Evolutionary conservation across 2,329 filamentous ascomycete genomes (phyloP).

Genomic region (Achaetomium macrosporum): DNA sequence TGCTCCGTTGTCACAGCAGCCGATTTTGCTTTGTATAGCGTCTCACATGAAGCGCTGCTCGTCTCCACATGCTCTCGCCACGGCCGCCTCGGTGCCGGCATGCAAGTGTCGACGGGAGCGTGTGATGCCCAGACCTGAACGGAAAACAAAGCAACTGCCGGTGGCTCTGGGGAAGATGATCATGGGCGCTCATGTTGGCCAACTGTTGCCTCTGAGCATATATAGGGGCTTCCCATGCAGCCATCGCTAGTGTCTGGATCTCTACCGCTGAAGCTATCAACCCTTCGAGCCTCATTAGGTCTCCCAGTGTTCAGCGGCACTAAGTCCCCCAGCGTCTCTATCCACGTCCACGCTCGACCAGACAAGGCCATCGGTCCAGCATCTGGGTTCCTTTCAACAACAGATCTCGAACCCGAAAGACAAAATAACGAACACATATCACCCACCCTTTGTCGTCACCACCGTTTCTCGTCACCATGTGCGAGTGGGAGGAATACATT

Average conservation of each 20-base stretch:
- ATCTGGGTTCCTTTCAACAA: too few species aligned
- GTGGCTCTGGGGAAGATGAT: not conserved
- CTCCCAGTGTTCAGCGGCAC: too few species aligned
- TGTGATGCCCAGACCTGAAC: not conserved
- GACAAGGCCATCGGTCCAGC: too few species aligned
- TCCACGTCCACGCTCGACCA: too few species aligned
- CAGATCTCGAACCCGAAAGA: not conserved
- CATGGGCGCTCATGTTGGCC: not conserved
- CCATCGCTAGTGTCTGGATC: too few species aligned
- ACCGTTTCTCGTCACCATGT: slow-evolving; percentile 48
- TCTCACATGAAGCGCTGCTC: slow-evolving; percentile 10
- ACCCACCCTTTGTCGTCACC: slow-evolving; percentile 12
- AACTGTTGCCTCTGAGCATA: not conserved
- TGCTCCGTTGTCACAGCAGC: slow-evolving; percentile 5
- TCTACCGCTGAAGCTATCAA: not conserved
- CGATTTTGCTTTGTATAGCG: slow-evolving; percentile 1
- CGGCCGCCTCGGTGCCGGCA: not conserved
- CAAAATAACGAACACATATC: not conserved
- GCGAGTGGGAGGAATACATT: slow-evolving; percentile 63
- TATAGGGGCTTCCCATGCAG: too few species aligned
- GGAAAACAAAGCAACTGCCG: not conserved
- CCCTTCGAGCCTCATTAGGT: too few species aligned
- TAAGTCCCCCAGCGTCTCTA: too few species aligned
- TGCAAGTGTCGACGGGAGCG: slow-evolving; percentile 8
- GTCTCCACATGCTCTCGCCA: not conserved